Evolutionary conservation across 2,329 filamentous ascomycete species (phyloP), one percentile per base, ranked within the genome.

Genomic region (Verticillium dahliae): DNA sequence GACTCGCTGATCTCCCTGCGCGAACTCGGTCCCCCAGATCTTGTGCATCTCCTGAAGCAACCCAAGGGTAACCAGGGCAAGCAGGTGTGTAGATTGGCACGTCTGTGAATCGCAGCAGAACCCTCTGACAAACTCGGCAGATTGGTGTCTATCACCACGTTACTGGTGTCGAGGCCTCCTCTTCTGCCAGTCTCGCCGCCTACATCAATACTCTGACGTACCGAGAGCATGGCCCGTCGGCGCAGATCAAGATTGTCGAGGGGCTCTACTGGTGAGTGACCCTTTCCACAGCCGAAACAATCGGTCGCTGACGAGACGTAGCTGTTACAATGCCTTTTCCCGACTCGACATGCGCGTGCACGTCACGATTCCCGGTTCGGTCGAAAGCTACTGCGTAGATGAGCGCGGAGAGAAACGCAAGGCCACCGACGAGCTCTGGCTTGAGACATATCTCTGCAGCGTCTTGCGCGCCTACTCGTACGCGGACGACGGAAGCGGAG

Each of bases 131-230:
- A 31, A 22, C 35, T 27, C 6, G 14, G 34, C 68, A 97, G 90
- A 88, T 88, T 64, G 95, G 95, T 63, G 89, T 97, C 61, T 99
- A 99, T 74, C 95, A 99, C 75, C 95, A 99, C 87, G 93, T 97
- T 69, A 97, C 92, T 45, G 95, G 95, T 64, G 89, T 97, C 72
- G 95, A 99, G 78, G 95, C 95, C 57, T 99, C 95, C 2, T 98
- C 95, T 6, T 98, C 95, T 10, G 95, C 95, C 62, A 98, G 94
- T 77, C 80, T 99, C 63, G 95, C 95, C 50, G 95, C 95, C 68
- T 99, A 99, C 77, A 96, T 99, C 78, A 99, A 98, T 76, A 98
- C 94, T 45, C 83, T 99, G 63, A 97, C 93, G 56, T 96, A 97
- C 77, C 90, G 90, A 66, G 90, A 94, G 60, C 87, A 89, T 66